Evolutionary conservation across 176 grass and related monocot species (phyloP).

Genomic region (Microstegium vimineum): DNA sequence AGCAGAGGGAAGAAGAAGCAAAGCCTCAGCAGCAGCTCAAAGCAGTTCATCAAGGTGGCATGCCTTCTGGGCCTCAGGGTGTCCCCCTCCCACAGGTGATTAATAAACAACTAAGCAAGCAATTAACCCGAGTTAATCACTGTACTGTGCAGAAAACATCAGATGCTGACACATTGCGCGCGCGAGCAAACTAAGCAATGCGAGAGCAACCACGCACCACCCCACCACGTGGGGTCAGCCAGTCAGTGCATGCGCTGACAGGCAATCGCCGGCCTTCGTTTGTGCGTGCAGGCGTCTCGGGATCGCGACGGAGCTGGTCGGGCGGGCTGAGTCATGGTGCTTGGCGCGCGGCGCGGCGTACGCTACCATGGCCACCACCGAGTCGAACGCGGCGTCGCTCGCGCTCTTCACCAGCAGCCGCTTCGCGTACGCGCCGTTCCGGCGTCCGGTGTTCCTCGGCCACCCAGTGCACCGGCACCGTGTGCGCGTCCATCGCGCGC

Average conservation of each 20-base stretch:
- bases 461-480: slow-evolving; percentile 68
- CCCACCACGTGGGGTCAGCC: neutral
- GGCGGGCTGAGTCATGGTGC: slow-evolving; percentile 53
- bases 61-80: slow-evolving; percentile 78
- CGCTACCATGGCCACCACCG: slow-evolving; percentile 68
- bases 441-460: slow-evolving; percentile 52
- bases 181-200: neutral
- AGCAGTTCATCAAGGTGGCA: slow-evolving; percentile 50
- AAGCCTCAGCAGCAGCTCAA: neutral
- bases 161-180: neutral
- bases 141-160: neutral
- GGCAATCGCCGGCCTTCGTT: neutral
- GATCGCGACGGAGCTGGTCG: slow-evolving; percentile 58
- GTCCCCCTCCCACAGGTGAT: slow-evolving; percentile 64
- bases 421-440: slow-evolving; percentile 65
- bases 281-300: slow-evolving; percentile 49
- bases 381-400: slow-evolving; percentile 64
- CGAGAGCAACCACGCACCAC: neutral
- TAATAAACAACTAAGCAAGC: neutral
- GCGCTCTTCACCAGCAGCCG: slow-evolving; percentile 61
- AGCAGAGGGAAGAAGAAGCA: slow-evolving; percentile 32
- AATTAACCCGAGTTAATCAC: neutral
- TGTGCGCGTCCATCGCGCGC: slow-evolving; percentile 23
- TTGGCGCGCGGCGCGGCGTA: slow-evolving; percentile 42
- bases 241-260: too few species aligned